A percentile compares a stretch with the other conserved stretches of the same genome.
Conservation (phyloP, 345 rosid genomes). For the Salix caprea region DNA sequence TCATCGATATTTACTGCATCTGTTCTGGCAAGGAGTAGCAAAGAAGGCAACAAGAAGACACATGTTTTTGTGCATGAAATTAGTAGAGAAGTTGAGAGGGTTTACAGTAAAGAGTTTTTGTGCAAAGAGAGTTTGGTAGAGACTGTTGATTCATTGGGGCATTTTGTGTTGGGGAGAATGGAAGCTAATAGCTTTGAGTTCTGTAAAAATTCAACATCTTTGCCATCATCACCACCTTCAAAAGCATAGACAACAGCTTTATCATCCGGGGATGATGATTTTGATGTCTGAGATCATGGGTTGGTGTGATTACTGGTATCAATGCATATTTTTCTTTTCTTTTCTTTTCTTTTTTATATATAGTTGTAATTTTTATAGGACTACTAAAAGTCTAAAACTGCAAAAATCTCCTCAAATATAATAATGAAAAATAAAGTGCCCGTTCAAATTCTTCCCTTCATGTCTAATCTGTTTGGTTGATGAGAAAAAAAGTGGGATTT, state of each 20-base stretch:
- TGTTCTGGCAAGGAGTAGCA: constrained; percentile 68
- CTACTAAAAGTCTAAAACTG: constrained; percentile 1
- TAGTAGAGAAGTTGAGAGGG: constrained; percentile 60
- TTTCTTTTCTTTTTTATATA: background rate
- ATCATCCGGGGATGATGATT: constrained; percentile 18
- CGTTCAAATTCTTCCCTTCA: background rate
- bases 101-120: constrained; percentile 62
- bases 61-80: constrained; percentile 82
- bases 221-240: constrained; percentile 15
- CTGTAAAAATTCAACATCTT: constrained; percentile 41
- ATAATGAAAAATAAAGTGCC: constrained; percentile 2
- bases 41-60: constrained; percentile 31
- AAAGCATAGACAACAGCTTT: constrained; percentile 10
- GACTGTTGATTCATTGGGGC: constrained; percentile 50
- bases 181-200: constrained; percentile 29
- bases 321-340: constrained; percentile 1
- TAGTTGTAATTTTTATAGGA: constrained; percentile 20
- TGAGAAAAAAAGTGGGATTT: constrained; percentile 11
- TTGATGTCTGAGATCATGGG: constrained; percentile 18
- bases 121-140: constrained; percentile 66
- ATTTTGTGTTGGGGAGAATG: constrained; percentile 42
- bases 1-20: constrained; percentile 76
- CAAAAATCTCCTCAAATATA: background rate
- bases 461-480: background rate
- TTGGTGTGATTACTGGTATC: constrained; percentile 6